Evolutionary conservation across 176 grass and related monocot genomes (phyloP), one percentile per base, ranked within the genome.

Genomic region (Thalia dealbata): DNA sequence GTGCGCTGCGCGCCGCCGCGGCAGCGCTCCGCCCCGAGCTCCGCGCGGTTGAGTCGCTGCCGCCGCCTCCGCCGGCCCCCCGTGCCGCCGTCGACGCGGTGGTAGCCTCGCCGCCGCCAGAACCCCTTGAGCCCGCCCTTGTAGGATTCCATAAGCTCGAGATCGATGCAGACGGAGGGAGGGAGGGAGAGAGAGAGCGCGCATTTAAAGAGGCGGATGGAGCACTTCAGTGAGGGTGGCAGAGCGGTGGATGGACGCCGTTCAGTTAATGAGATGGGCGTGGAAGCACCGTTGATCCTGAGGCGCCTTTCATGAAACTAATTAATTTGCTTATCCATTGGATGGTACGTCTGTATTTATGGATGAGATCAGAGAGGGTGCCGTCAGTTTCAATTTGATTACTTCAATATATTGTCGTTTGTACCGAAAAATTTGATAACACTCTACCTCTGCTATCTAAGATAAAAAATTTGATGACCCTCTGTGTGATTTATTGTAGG

Each of bases 101-200:
- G 84, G 35, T 90, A 81, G 70, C 63, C 70, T 25, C 79, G 84
- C 41, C 74, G 77, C 11, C 77, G 71, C 25, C 70, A 68, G 14
- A 61, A 71, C 15, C 64, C 67, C 41, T 62, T 62, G 32, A 79
- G 54, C 24, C 54, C 32, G 50, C 67, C 67, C 52, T 16, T 59
- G 77, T 62, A 79, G 0, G 18, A 8, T 22, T 71, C 77, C 67
- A 30, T 79, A 19, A 19, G 9, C 65, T 15, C 65, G 18, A 11
- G 18, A 10, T 30, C 62, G 32, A 38, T 38, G 32, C 4, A 4
- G 32, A 4, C 32, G 32, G 32, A 38, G 32, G 32, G 32, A 38
- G 4, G 4, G 32, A 38, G 32, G 1, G 16, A n/a, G 21, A 58
- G 21, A 7, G 6, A 58, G 15, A 58, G 21, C n/a, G n/a, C n/a